A percentile compares a stretch with the other conserved stretches of the same genome.
phyloP scores from a whole-genome alignment of 768 basidiomycete genomes.

The Calocybe gangraenosa region DNA sequence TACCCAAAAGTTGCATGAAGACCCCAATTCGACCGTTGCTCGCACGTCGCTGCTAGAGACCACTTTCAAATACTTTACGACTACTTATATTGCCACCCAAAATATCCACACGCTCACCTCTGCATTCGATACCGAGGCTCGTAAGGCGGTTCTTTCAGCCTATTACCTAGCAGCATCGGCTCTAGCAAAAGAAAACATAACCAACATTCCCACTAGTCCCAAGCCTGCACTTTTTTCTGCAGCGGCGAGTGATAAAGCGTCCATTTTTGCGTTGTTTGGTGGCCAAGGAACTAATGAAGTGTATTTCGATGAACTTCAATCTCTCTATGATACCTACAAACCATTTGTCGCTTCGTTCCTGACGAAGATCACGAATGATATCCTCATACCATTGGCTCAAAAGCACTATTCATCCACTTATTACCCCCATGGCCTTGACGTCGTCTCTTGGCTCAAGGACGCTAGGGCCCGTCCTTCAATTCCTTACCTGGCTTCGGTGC shows the following conservation, averaged over 20 bases:
- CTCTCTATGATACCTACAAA: constrained; percentile 86
- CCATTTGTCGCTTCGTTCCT: constrained; percentile 81
- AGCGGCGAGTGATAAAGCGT: constrained; percentile 57
- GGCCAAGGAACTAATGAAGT: constrained; percentile 98
- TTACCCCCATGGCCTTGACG: constrained; percentile 80
- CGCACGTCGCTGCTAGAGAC: constrained; percentile 67
- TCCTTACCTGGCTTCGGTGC: constrained; percentile 88
- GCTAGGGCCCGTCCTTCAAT: constrained; percentile 66
- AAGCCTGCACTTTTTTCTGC: constrained; percentile 68
- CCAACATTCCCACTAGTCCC: constrained; percentile 55
- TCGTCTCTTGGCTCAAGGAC: constrained; percentile 80
- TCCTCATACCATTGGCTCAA: constrained; percentile 69
- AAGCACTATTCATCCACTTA: constrained; percentile 55
- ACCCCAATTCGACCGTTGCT: constrained; percentile 46
- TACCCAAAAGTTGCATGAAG: constrained; percentile 56
- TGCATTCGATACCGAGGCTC: constrained; percentile 67
- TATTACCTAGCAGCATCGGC: constrained; percentile 76
- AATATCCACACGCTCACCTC: constrained; percentile 85
- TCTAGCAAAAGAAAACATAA: constrained; percentile 53
- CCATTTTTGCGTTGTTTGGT: constrained; percentile 90
- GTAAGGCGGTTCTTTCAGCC: constrained; percentile 70
- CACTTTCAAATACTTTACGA: constrained; percentile 74
- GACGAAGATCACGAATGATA: constrained; percentile 51
- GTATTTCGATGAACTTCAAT: constrained; percentile 94
- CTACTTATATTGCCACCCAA: constrained; percentile 61